Conservation (phyloP, 306 rosid species). For the Aeschynomene evenia region DNA sequence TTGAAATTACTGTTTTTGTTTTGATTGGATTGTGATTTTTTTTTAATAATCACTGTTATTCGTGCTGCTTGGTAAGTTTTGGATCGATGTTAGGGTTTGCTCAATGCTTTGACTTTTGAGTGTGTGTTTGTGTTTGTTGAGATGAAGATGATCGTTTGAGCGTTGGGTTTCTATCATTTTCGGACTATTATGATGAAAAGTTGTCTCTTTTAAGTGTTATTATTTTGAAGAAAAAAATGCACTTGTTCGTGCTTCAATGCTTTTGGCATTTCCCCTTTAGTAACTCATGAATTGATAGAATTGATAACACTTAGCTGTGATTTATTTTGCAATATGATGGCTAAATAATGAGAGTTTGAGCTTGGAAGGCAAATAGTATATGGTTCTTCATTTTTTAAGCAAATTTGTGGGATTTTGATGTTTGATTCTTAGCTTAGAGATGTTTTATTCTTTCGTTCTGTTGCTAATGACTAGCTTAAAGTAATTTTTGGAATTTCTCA, state of each 20-base stretch:
- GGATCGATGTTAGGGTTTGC: neutral
- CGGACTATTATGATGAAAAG: neutral
- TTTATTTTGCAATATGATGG: neutral
- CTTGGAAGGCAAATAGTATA: neutral
- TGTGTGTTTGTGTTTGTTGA: neutral
- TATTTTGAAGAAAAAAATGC: neutral
- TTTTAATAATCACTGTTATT: neutral
- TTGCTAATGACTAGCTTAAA: neutral
- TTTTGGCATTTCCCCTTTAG: neutral
- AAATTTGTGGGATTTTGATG: neutral
- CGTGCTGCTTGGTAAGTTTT: neutral
- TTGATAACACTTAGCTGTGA: neutral
- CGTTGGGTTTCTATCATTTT: neutral
- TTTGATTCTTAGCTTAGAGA: neutral
- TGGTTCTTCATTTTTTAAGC: neutral
- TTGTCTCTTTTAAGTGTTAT: neutral
- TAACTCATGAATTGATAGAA: neutral
- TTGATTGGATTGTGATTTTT: neutral
- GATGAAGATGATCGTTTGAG: neutral
- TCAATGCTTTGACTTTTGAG: neutral
- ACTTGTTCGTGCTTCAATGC: neutral
- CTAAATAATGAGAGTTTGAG: neutral
- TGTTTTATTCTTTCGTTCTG: neutral
- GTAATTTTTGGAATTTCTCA: neutral
- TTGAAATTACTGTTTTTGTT: neutral